Percentiles rank a stretch among this genome's conserved stretches.
Conservation (phyloP, 768 basidiomycete genomes). For the Tylopilus balloui region DNA sequence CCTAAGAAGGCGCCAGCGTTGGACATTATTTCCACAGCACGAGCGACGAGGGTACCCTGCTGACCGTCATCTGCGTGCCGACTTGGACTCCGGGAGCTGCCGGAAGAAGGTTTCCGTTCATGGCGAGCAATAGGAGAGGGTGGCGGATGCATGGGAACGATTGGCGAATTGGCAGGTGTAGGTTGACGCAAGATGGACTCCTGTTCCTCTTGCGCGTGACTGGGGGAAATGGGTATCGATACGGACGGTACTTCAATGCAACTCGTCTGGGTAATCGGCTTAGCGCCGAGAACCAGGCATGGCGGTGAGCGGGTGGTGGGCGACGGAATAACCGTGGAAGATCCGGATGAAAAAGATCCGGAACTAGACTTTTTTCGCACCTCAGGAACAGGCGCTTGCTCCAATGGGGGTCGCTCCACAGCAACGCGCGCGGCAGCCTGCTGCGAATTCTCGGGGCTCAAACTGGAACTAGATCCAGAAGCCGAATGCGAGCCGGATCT, state of each 20-base stretch:
- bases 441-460: constrained; percentile 28
- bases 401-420: constrained; percentile 9
- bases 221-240: constrained; percentile 23
- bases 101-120: constrained; percentile 17
- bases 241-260: constrained; percentile 18
- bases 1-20: constrained; percentile 77
- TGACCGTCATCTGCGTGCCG: constrained; percentile 28
- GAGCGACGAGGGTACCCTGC: constrained; percentile 46
- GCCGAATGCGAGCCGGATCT: constrained; percentile 22
- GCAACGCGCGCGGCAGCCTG: constrained; percentile 1
- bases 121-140: constrained; percentile 12
- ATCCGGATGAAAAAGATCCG: constrained; percentile 26
- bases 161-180: constrained; percentile 63
- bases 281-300: constrained; percentile 28
- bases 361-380: constrained; percentile 12
- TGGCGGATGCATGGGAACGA: constrained; percentile 30
- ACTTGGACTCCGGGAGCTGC: constrained; percentile 23
- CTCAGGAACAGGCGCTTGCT: constrained; percentile 9
- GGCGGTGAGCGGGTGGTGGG: constrained; percentile 20
- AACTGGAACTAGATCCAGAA: constrained; percentile 37
- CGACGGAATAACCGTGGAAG: constrained; percentile 17
- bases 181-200: constrained; percentile 40
- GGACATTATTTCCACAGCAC: constrained; percentile 76
- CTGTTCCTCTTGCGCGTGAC: constrained; percentile 31
- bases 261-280: constrained; percentile 25